Conservation (phyloP, 257 asterid genomes). For the Rauvolfia tetraphylla region DNA sequence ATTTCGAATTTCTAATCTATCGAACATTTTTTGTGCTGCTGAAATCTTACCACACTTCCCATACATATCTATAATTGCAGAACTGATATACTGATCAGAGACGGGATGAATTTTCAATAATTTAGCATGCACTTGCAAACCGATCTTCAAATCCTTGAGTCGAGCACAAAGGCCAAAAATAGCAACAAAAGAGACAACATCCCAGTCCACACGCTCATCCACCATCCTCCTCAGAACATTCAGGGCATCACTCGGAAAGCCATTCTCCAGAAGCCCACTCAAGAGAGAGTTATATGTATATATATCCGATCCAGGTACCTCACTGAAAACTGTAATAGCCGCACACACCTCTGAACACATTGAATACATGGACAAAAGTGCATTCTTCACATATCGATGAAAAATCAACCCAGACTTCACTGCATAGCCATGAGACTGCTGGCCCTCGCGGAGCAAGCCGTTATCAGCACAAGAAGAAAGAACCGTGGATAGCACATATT, state of each 20-base stretch:
- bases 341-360: slow-evolving; percentile 36
- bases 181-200: slow-evolving; percentile 51
- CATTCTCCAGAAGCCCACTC: slow-evolving; percentile 52
- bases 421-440: slow-evolving; percentile 70
- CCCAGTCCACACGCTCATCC: slow-evolving; percentile 46
- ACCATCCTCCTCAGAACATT: slow-evolving; percentile 43
- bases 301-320: slow-evolving; percentile 47
- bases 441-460: slow-evolving; percentile 58
- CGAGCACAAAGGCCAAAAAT: slow-evolving; percentile 58
- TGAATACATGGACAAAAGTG: slow-evolving; percentile 57
- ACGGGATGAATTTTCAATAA: slow-evolving; percentile 43
- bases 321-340: slow-evolving; percentile 49
- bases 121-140: slow-evolving; percentile 56
- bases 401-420: slow-evolving; percentile 63
- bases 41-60: slow-evolving; percentile 70
- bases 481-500: slow-evolving; percentile 62
- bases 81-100: slow-evolving; percentile 50
- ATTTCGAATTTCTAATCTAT: slow-evolving; percentile 37
- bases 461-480: slow-evolving; percentile 59
- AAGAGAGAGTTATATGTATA: slow-evolving; percentile 59
- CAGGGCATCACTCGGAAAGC: slow-evolving; percentile 39
- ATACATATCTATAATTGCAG: slow-evolving; percentile 69
- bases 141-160: slow-evolving; percentile 50
- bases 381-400: slow-evolving; percentile 67
- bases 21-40: slow-evolving; percentile 39